Conservation (phyloP, 1,284 basidiomycete species). For the Veloboletus limbatus region DNA sequence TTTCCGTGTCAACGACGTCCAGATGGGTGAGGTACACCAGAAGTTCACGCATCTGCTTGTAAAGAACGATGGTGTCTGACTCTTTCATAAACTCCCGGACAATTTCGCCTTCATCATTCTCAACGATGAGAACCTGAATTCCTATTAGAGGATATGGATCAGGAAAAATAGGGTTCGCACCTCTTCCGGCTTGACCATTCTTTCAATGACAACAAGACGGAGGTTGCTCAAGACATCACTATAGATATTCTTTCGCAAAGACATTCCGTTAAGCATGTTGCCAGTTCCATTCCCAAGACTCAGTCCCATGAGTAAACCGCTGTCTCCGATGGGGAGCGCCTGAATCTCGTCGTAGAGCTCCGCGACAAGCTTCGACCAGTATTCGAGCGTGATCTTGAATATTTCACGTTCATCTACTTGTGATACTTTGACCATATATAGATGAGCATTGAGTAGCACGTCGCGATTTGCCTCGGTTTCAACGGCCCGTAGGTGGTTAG, state of each 20-base stretch:
- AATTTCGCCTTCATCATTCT: conserved; percentile 99
- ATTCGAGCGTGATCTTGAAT: conserved; percentile 99
- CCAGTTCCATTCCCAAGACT: conserved; percentile 71
- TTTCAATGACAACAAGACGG: conserved; percentile 94
- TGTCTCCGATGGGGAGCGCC: conserved; percentile 87
- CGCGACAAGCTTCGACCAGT: conserved; percentile 97
- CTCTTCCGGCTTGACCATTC: conserved; percentile 99
- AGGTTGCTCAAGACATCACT: conserved; percentile 94
- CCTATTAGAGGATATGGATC: conserved; percentile 8
- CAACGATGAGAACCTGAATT: conserved; percentile 88
- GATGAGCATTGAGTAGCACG: conserved; percentile 92
- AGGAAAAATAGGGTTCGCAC: conserved; percentile 43
- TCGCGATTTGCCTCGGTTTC: conserved; percentile 93
- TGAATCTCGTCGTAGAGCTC: conserved; percentile 99
- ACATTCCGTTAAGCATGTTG: conserved; percentile 72
- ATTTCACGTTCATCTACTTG: conserved; percentile 99
- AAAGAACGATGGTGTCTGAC: conserved; percentile 96
- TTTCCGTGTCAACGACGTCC: conserved; percentile 95
- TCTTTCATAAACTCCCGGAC: conserved; percentile 99
- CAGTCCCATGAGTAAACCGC: conserved; percentile 90
- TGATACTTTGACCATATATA: conserved; percentile 98
- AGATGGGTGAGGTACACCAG: conserved; percentile 97
- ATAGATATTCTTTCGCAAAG: conserved; percentile 91
- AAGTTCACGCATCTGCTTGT: conserved; percentile 98
- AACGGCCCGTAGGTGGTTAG: conserved; percentile 87